Base-by-base conservation (phyloP, 129 eudicot genomes). In the Pittosporum tobira region DNA sequence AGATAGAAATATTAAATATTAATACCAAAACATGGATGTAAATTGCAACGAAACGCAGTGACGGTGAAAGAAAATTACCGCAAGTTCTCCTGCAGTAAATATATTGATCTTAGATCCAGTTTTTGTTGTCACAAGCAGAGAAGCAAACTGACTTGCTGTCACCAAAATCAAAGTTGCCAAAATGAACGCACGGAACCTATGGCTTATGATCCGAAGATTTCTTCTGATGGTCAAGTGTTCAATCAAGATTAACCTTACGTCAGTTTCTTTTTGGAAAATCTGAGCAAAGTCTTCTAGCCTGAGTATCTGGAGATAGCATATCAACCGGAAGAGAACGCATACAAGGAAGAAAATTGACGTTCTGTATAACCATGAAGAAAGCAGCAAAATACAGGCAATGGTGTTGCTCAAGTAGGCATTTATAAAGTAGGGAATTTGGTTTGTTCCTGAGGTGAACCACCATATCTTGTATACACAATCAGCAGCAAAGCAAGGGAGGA, bases 331-430 rank as follows among this genome's bases (percentile, higher is more conserved):
- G 28, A 89, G 88, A 51, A 82, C 77, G 30, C 95, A 89, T 14
- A 80, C 88, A 11, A 85, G 77, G 63, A 79, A 79, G 75, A 83
- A 86, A 45, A 87, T 75, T 1, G 94, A 80, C 48, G 83, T 74
- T n/a, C 98, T 74, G 67, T 86, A 91, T 44, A 91, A 65, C 95
- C 94, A 86, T 1, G 98, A 91, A 51, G 73, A 66, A 56, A 84
- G 62, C 43, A 80, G 72, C 37, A 87, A 73, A 19, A 59, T 38
- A 73, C 94, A 91, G 13, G 82, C 81, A 22, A 87, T 25, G 2
- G 64, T 56, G 65, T 86, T 67, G 87, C 94, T 86, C 60, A 83
- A 49, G 58, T 63, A 75, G 10, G 71, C 74, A 66, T 86, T 83
- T 67, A 37, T 63, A 4, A 79, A 46, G 68, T 78, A 82, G 0